Conservation (phyloP, 371 early-diverging fungal species). For the Mucor plumbeus region DNA sequence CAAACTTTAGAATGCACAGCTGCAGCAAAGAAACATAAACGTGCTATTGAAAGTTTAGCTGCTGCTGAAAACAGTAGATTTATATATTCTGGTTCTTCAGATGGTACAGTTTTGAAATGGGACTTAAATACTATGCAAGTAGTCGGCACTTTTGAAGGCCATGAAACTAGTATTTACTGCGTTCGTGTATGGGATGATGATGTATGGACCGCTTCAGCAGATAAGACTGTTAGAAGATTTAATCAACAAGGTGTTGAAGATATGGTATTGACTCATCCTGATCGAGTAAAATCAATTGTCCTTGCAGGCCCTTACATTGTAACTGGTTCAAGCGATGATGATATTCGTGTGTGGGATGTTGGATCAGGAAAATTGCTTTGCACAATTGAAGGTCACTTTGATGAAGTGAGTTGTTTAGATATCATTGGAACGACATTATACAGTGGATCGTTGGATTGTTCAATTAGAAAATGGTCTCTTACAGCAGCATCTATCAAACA, state of each 20-base stretch:
- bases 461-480: conserved; percentile 78
- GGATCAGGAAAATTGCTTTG: conserved; percentile 75
- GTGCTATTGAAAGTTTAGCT: conserved; percentile 67
- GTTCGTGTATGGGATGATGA: conserved; percentile 57
- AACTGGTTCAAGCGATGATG: conserved; percentile 84
- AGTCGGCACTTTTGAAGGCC: conserved; percentile 57
- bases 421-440: conserved; percentile 62
- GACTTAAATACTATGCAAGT: conserved; percentile 47
- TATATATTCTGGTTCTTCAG: conserved; percentile 72
- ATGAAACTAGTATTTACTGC: conserved; percentile 76
- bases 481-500: conserved; percentile 38
- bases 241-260: conserved; percentile 66
- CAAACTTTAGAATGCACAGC: conserved; percentile 50
- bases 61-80: conserved; percentile 49
- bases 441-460: conserved; percentile 79
- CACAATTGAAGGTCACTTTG: conserved; percentile 79
- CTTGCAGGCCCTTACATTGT: conserved; percentile 69
- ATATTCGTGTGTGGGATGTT: conserved; percentile 80
- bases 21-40: conserved; percentile 64
- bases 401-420: conserved; percentile 73
- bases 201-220: conserved; percentile 82
- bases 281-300: conserved; percentile 75
- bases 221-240: conserved; percentile 74
- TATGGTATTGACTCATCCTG: conserved; percentile 75
- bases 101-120: conserved; percentile 76